A percentile compares a stretch with the other conserved stretches of the same genome.
These are phyloP conservation scores for Ophiostoma quercus DNA, from an alignment of 2,329 filamentous ascomycete genomes.

Conservation along the genomic window DNA sequence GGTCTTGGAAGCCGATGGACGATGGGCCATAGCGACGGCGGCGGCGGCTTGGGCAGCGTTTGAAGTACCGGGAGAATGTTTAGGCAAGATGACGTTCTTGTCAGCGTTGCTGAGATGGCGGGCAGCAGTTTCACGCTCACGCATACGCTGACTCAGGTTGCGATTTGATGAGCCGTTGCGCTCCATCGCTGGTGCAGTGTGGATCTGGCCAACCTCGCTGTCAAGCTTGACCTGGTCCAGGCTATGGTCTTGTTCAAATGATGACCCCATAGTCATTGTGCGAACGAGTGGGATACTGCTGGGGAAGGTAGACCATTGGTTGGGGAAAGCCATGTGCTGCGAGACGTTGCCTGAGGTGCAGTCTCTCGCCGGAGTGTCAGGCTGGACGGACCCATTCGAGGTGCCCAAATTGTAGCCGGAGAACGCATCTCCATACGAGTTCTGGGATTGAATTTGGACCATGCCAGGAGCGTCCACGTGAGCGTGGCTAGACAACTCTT, in stretches of 20 bases:
- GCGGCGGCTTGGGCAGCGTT: not conserved
- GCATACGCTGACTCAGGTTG: slow-evolving; percentile 35
- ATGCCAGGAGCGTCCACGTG: not conserved
- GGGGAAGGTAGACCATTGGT: not conserved
- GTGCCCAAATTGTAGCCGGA: not conserved
- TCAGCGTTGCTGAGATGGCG: slow-evolving; percentile 41
- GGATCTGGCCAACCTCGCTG: slow-evolving; percentile 39
- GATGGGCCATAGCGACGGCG: not conserved
- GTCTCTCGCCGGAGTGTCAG: not conserved
- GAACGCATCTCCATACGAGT: not conserved
- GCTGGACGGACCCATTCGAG: not conserved
- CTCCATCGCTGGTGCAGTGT: slow-evolving; percentile 45
- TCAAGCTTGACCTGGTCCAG: not conserved
- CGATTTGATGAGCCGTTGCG: slow-evolving; percentile 40
- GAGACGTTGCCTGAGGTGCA: not conserved
- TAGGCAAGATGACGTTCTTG: slow-evolving; percentile 41
- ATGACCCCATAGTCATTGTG: not conserved
- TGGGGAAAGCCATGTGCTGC: not conserved
- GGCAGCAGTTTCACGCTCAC: slow-evolving; percentile 44
- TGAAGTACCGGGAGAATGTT: slow-evolving; percentile 29
- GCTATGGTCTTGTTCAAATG: not conserved
- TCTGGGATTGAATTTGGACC: not conserved
- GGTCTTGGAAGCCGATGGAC: not conserved
- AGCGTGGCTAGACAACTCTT: not conserved
- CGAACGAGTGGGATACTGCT: not conserved